Evolutionary conservation across 2,329 filamentous ascomycete genomes (phyloP), one percentile per base, ranked within the genome.

Genomic region (Cercospora zeae-maydis): DNA sequence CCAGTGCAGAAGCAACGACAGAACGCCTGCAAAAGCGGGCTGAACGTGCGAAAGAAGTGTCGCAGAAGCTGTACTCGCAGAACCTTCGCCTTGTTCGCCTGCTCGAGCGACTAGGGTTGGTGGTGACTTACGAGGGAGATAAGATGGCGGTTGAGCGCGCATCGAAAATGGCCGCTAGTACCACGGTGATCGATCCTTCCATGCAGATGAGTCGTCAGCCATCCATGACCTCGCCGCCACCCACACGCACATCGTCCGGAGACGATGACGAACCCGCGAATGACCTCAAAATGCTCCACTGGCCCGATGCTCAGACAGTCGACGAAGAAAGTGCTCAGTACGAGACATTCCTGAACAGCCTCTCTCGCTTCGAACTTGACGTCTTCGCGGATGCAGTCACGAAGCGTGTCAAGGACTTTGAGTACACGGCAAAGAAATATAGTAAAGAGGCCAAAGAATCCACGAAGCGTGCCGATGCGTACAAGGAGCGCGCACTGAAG

Each of bases 341-440:
- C 73, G 81, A 86, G 14, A 83, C 86, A 1, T 96, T 92, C 72
- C 81, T 96, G 67, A 82, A 85, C 36, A 86, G 86, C 3, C 79
- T 96, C 16, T 86, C 90, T 16, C 84, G 85, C 30, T 95, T 99
- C 72, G 91, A 96, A 72, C 82, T 93, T 53, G 91, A 97, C 65
- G 82, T 85, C 2, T 96, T 96, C 71, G 86, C 87, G 52, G 93
- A 98, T 63, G 88, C 91, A 0, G 83, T 99, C 27, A 89, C 91
- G 66, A 95, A 93, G 72, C 89, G 95, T 13, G 86, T 97, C 71
- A 96, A 93, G 71, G 95, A 99, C 72, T 89, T 96, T 65, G 95
- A 99, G 76, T 88, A 95, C 69, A 89, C 95, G 63, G 93, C 93
- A 16, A 90, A 93, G 62, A 98, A 96, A 78, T 93, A 93, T 81